A percentile compares a stretch with the other conserved stretches of the same genome.
These are phyloP conservation scores for Carpinus fangiana DNA, from an alignment of 306 rosid genomes.

Conservation along the genomic window DNA sequence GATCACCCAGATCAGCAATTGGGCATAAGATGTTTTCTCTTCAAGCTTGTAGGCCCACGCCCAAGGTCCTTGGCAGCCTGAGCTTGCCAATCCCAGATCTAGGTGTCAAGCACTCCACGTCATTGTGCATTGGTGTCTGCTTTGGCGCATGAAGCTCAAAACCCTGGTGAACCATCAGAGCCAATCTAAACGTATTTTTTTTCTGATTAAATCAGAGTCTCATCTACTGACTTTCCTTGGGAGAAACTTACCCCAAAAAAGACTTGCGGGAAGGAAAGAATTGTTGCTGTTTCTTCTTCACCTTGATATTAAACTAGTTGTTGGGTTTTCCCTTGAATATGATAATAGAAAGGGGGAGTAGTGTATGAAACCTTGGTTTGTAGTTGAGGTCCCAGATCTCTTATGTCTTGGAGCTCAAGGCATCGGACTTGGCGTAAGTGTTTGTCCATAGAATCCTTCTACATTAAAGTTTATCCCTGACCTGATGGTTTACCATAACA, in stretches of 20 bases:
- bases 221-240: not conserved
- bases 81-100: constrained; percentile 39
- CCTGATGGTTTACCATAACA: not conserved
- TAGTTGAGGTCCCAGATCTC: not conserved
- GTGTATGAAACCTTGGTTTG: not conserved
- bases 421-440: not conserved
- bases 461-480: not conserved
- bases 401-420: not conserved
- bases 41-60: constrained; percentile 55
- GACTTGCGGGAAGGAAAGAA: constrained; percentile 5
- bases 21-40: constrained; percentile 57
- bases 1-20: constrained; percentile 61
- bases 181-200: constrained; percentile 31
- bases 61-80: constrained; percentile 53
- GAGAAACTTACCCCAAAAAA: not conserved
- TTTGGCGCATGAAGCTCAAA: constrained; percentile 59
- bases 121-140: constrained; percentile 49
- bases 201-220: constrained; percentile 24
- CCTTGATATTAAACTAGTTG: not conserved
- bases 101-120: constrained; percentile 39
- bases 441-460: not conserved
- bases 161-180: constrained; percentile 59
- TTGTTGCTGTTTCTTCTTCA: constrained; percentile 4
- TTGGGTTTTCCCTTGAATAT: not conserved
- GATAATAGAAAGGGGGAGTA: not conserved